Conservation (phyloP, 306 rosid species). For the Trifolium subterraneum region DNA sequence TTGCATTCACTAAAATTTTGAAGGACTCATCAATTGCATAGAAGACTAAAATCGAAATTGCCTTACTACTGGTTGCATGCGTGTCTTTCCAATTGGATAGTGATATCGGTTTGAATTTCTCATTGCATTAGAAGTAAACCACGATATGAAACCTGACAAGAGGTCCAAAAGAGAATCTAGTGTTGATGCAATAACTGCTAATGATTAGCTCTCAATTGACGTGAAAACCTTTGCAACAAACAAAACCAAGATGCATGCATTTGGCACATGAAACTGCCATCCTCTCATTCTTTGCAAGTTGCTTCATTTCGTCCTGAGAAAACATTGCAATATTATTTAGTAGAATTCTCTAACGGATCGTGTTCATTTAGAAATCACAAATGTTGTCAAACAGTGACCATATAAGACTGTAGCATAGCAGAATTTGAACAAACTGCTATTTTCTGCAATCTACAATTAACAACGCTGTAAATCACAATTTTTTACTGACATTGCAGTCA, state of each 20-base stretch:
- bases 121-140: constrained; percentile 83
- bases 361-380: background rate
- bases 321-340: constrained; percentile 22
- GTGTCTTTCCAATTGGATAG: constrained; percentile 89
- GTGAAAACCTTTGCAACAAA: constrained; percentile 78
- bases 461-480: background rate
- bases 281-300: constrained; percentile 71
- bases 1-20: background rate
- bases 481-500: background rate
- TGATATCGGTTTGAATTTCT: constrained; percentile 63
- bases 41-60: background rate
- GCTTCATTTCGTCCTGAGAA: constrained; percentile 71
- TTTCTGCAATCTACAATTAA: background rate
- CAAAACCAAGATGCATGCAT: constrained; percentile 62
- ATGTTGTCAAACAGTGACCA: no score
- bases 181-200: constrained; percentile 87
- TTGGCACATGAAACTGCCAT: constrained; percentile 64
- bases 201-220: constrained; percentile 67
- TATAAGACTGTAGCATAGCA: no score
- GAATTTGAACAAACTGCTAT: no score
- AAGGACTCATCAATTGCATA: background rate
- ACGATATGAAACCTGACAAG: constrained; percentile 80
- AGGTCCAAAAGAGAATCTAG: constrained; percentile 87
- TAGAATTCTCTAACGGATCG: background rate
- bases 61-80: constrained; percentile 86